phyloP scores from a whole-genome alignment of 169 alveolate species.

The Plasmodium blacklocki region DNA sequence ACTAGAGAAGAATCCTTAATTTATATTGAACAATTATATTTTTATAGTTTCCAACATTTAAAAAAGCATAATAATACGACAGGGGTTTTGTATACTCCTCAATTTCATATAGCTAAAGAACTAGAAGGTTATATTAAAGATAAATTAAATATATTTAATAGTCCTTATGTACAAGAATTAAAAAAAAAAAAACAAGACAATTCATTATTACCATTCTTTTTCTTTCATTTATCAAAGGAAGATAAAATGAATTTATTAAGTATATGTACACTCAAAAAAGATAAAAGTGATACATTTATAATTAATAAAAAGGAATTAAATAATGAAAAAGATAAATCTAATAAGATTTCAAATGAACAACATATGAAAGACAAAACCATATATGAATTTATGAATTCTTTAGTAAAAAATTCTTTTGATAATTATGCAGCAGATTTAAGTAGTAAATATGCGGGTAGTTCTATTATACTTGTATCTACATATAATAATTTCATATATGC shows the following conservation, averaged over 20 bases:
- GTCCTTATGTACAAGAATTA: conserved; percentile 35
- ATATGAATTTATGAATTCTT: conserved; percentile 12
- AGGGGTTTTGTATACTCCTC: conserved; percentile 1
- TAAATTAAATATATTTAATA: conserved; percentile 46
- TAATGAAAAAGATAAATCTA: background rate
- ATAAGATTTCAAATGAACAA: background rate
- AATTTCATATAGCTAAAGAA: conserved; percentile 45
- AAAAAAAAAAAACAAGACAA: conserved; percentile 34
- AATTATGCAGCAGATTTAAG: conserved; percentile 33
- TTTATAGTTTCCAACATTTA: conserved; percentile 66
- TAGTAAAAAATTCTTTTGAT: conserved; percentile 19
- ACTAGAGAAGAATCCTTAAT: conserved; percentile 67
- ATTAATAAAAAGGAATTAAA: background rate
- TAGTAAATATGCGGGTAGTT: conserved; percentile 52
- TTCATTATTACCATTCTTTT: conserved; percentile 45
- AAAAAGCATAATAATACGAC: conserved; percentile 24
- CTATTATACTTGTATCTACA: conserved; percentile 47
- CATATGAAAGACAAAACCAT: too few relatives aligned
- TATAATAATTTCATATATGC: conserved; percentile 64
- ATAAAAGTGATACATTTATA: background rate
- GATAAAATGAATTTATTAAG: conserved; percentile 34
- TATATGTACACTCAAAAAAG: conserved; percentile 20
- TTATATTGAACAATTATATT: conserved; percentile 57
- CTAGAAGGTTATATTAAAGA: conserved; percentile 44
- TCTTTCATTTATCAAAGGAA: conserved; percentile 40